Evolutionary conservation across 192 early-diverging fungal genomes (phyloP).

Genomic region (Gonapodya prolifera): DNA sequence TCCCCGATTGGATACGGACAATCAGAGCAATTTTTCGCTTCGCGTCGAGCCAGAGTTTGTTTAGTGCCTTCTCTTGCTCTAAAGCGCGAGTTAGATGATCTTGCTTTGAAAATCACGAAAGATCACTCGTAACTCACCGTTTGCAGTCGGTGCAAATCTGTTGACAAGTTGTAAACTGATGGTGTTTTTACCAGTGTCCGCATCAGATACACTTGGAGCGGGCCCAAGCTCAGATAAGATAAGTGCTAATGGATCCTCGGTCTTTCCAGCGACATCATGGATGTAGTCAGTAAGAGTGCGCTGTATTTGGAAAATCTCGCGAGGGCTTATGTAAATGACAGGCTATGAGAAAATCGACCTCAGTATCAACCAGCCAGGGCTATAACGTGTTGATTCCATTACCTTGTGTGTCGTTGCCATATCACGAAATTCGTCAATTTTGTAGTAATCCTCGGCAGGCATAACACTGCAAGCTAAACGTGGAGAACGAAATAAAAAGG

Average conservation of each 20-base stretch:
- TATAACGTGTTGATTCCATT: no score
- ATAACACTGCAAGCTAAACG: slow-evolving; percentile 63
- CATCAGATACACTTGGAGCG: slow-evolving; percentile 28
- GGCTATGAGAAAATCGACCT: slow-evolving; percentile 33
- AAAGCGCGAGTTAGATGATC: background rate
- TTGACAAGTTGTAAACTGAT: slow-evolving; percentile 57
- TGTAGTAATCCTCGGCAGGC: slow-evolving; percentile 78
- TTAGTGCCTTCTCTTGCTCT: background rate
- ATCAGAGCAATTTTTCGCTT: background rate
- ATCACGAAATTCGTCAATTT: slow-evolving; percentile 83
- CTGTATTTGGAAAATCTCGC: slow-evolving; percentile 87
- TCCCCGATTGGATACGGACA: background rate
- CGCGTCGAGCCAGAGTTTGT: background rate
- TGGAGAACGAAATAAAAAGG: background rate
- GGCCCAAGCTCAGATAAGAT: slow-evolving; percentile 57
- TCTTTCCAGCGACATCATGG: slow-evolving; percentile 51
- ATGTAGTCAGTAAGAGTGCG: slow-evolving; percentile 65
- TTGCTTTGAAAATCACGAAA: background rate
- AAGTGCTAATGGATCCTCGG: slow-evolving; percentile 48
- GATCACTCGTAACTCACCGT: background rate
- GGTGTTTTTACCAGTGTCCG: slow-evolving; percentile 22
- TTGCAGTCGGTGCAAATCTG: slow-evolving; percentile 34
- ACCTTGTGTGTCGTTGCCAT: slow-evolving; percentile 50
- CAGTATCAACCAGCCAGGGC: no score
- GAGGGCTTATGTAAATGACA: slow-evolving; percentile 75